These are phyloP conservation scores for Phlegmacium glaucopus DNA, from an alignment of 768 basidiomycete genomes.

Conservation along the genomic window DNA sequence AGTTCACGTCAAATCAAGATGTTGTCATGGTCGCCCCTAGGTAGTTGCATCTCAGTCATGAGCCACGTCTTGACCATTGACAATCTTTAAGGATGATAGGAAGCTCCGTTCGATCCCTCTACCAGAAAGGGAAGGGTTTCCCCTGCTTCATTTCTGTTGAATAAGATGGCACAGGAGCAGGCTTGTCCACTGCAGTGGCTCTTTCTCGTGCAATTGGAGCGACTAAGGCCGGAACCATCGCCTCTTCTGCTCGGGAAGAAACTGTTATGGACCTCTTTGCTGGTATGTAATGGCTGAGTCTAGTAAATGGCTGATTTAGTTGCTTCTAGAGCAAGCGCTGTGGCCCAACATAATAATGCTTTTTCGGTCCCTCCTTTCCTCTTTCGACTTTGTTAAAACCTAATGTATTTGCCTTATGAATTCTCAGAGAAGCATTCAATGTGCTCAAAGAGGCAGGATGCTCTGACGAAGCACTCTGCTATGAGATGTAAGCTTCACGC, in stretches of 20 bases:
- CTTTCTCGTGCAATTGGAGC: conserved; percentile 58
- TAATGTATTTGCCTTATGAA: background rate
- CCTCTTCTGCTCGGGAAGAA: conserved; percentile 59
- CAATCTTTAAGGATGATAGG: conserved; percentile 54
- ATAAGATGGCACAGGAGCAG: conserved; percentile 53
- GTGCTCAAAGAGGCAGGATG: conserved; percentile 62
- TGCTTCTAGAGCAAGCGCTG: conserved; percentile 46
- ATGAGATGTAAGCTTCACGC: conserved; percentile 49
- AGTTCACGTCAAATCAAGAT: conserved; percentile 50
- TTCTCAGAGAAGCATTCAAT: conserved; percentile 51
- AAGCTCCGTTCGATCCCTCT: conserved; percentile 59
- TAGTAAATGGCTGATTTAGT: background rate
- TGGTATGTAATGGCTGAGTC: conserved; percentile 22
- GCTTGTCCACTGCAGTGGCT: conserved; percentile 44
- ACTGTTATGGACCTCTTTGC: conserved; percentile 65
- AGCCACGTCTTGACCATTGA: background rate
- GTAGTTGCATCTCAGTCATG: conserved; percentile 21
- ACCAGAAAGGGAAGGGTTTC: conserved; percentile 57
- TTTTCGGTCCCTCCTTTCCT: conserved; percentile 48
- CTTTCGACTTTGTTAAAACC: background rate
- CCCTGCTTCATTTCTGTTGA: conserved; percentile 66
- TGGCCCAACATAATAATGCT: conserved; percentile 68
- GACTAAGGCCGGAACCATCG: conserved; percentile 60
- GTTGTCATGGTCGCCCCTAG: conserved; percentile 68
- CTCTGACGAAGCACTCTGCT: conserved; percentile 63